phyloP scores from a whole-genome alignment of 352 stramenopile species.

The Phytophthora colocasiae region DNA sequence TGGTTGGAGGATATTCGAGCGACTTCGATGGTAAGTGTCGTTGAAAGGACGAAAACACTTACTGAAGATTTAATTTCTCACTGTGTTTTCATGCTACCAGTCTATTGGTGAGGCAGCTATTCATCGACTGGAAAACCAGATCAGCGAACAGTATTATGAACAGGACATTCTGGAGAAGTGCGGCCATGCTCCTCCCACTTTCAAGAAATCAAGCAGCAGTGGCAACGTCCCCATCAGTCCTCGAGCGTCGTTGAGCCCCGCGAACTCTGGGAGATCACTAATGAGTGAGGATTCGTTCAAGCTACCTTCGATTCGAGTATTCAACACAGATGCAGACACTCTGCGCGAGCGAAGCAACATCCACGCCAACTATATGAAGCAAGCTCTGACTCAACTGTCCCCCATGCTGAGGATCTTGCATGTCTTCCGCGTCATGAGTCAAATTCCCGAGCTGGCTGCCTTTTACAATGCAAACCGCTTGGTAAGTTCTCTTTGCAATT shows the following conservation, averaged over 20 bases:
- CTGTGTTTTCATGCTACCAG: constrained; percentile 28
- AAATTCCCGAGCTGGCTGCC: constrained; percentile 70
- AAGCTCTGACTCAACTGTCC: constrained; percentile 60
- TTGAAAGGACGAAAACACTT: neutral
- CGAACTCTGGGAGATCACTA: constrained; percentile 26
- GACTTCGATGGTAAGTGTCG: constrained; percentile 50
- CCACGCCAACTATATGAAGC: constrained; percentile 76
- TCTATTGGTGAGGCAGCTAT: constrained; percentile 71
- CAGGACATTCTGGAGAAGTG: constrained; percentile 81
- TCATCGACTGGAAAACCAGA: constrained; percentile 77
- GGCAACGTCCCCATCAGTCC: constrained; percentile 31
- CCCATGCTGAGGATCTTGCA: constrained; percentile 81
- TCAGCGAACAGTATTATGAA: constrained; percentile 79
- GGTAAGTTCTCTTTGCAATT: constrained; percentile 34
- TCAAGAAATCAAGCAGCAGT: constrained; percentile 24
- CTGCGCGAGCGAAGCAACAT: constrained; percentile 68
- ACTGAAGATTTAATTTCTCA: too few species aligned
- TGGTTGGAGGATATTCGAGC: constrained; percentile 82
- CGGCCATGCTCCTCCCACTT: constrained; percentile 32
- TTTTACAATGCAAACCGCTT: constrained; percentile 86
- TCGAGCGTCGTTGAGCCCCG: constrained; percentile 30
- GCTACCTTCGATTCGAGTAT: constrained; percentile 71
- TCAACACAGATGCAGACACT: constrained; percentile 72
- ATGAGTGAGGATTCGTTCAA: constrained; percentile 46
- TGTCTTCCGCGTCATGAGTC: constrained; percentile 76